Conservation (phyloP, 192 early-diverging fungal species). For the Rhizoclosmatium globosum region DNA sequence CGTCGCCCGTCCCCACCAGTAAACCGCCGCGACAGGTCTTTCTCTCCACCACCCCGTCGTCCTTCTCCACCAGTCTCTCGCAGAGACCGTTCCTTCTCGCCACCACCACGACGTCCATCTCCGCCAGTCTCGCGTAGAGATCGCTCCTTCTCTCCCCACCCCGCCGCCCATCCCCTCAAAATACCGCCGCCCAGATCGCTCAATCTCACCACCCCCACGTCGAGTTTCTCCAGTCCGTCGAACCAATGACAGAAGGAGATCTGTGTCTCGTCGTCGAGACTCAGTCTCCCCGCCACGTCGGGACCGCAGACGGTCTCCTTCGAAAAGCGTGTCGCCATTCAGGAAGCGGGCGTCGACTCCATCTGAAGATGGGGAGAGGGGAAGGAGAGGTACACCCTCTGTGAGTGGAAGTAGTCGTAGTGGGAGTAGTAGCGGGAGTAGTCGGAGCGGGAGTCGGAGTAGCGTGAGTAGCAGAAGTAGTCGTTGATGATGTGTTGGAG, state of each 20-base stretch:
- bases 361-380: background rate
- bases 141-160: no score
- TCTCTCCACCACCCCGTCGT: no score
- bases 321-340: background rate
- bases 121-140: no score
- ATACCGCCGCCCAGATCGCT: no score
- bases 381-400: background rate
- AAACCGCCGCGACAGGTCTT: no score
- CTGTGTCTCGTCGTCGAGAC: background rate
- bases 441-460: constrained; percentile 81
- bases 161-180: no score
- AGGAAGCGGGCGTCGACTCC: background rate
- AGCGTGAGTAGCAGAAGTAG: background rate
- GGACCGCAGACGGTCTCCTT: background rate
- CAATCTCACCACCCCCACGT: background rate
- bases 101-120: no score
- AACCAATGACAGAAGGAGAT: background rate
- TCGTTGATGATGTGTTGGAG: background rate
- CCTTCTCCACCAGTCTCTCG: no score
- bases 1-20: no score
- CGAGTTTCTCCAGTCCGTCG: background rate
- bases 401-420: background rate
- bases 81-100: no score
- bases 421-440: constrained; percentile 68
- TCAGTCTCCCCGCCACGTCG: background rate